Percentiles rank a stretch among this genome's conserved stretches.
phyloP scores from a whole-genome alignment of 768 basidiomycete genomes.

The Mycena leptocephala region DNA sequence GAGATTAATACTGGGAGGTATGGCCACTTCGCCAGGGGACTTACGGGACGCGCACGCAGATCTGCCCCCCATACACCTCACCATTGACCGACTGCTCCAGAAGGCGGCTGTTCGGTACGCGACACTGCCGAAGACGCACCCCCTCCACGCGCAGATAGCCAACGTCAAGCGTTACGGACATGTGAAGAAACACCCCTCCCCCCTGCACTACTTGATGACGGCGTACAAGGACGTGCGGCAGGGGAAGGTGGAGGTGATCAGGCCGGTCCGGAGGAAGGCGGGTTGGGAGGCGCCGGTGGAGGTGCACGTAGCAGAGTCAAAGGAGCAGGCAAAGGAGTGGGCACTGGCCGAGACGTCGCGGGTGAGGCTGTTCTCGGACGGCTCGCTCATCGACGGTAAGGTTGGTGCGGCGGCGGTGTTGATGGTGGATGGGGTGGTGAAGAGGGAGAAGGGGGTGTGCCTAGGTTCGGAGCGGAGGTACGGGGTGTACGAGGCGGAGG shows the following conservation, averaged over 20 bases:
- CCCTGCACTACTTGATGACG: constrained; percentile 19
- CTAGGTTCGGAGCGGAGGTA: background rate
- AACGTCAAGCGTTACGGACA: constrained; percentile 12
- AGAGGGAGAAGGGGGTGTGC: background rate
- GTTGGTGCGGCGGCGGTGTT: background rate
- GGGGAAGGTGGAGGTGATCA: constrained; percentile 19
- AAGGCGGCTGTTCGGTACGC: constrained; percentile 37
- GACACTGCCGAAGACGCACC: constrained; percentile 39
- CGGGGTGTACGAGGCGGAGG: background rate
- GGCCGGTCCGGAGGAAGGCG: background rate
- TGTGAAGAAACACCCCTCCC: constrained; percentile 23
- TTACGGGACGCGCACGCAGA: constrained; percentile 39
- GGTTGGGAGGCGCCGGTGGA: constrained; percentile 13
- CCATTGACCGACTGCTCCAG: constrained; percentile 30
- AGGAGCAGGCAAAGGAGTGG: background rate
- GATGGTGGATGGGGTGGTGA: background rate
- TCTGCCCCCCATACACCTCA: constrained; percentile 4
- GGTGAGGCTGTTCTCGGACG: background rate
- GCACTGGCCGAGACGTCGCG: background rate
- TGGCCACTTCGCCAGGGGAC: constrained; percentile 20
- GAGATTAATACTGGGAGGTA: background rate
- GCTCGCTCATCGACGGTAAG: background rate
- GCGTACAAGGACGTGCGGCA: background rate
- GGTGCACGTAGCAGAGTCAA: background rate
- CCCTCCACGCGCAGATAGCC: constrained; percentile 26